These are phyloP conservation scores for Rhodotorula paludigena DNA, from an alignment of 768 basidiomycete species.

Conservation along the genomic window DNA sequence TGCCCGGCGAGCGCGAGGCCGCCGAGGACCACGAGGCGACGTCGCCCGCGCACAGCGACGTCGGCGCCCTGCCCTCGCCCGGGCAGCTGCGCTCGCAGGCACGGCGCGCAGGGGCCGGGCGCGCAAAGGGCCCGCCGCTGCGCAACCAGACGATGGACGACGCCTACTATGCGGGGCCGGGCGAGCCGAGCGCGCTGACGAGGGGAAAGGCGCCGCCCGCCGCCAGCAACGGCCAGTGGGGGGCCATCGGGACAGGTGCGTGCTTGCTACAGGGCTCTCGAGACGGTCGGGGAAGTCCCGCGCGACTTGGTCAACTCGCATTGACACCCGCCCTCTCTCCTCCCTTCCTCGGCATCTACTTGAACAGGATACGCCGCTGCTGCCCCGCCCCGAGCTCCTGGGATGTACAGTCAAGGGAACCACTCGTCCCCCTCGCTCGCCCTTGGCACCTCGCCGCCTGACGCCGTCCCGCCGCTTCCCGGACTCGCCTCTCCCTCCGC, in stretches of 20 bases:
- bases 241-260: conserved; percentile 29
- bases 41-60: neutral
- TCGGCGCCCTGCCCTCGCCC: too few relatives aligned
- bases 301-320: too few relatives aligned
- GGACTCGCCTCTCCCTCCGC: neutral
- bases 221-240: conserved; percentile 9
- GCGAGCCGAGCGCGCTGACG: conserved; percentile 23
- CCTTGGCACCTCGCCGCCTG: neutral
- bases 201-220: conserved; percentile 13
- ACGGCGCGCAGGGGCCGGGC: neutral
- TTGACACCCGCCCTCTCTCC: neutral
- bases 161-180: conserved; percentile 27
- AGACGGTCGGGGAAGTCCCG: too few relatives aligned
- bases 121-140: conserved; percentile 15
- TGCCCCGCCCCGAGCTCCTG: conserved; percentile 9
- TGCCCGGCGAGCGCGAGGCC: neutral
- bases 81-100: too few relatives aligned
- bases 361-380: conserved; percentile 6
- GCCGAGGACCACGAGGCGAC: neutral
- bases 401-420: conserved; percentile 35
- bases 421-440: conserved; percentile 36
- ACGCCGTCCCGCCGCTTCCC: conserved; percentile 1
- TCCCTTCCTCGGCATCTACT: neutral
- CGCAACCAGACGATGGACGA: conserved; percentile 30
- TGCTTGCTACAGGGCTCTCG: neutral